phyloP scores from a whole-genome alignment of 805 yeast species.

The Yarrowia sp. region DNA sequence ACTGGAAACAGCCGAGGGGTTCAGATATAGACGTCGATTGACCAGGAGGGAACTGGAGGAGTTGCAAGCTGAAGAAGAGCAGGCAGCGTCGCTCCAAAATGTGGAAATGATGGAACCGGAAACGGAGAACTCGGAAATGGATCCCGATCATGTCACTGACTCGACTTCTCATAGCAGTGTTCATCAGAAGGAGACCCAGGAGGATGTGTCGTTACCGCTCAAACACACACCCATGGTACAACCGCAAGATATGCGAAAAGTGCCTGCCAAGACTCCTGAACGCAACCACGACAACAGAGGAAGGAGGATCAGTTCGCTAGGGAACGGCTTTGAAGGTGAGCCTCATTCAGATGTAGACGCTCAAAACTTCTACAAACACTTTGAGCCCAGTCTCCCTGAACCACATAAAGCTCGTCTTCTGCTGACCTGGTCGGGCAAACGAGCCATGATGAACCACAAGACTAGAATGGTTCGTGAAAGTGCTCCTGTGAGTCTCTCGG shows the following conservation, averaged over 20 bases:
- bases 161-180: slow-evolving; percentile 24
- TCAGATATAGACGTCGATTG: slow-evolving; percentile 7
- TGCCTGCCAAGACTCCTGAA: slow-evolving; percentile 23
- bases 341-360: slow-evolving; percentile 70
- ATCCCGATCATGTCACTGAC: slow-evolving; percentile 17
- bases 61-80: slow-evolving; percentile 15
- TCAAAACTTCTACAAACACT: slow-evolving; percentile 64
- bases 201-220: slow-evolving; percentile 15
- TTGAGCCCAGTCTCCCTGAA: slow-evolving; percentile 68
- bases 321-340: slow-evolving; percentile 65
- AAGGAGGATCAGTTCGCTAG: slow-evolving; percentile 73
- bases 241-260: slow-evolving; percentile 6
- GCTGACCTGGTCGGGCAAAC: slow-evolving; percentile 59
- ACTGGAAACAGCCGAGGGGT: slow-evolving; percentile 31
- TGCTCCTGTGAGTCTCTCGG: slow-evolving; percentile 45
- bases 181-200: neutral
- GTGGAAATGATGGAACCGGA: slow-evolving; percentile 27
- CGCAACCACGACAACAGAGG: slow-evolving; percentile 58
- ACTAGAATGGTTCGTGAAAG: slow-evolving; percentile 57
- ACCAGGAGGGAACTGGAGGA: slow-evolving; percentile 29
- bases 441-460: slow-evolving; percentile 45
- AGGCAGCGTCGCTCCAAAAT: neutral
- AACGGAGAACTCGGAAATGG: slow-evolving; percentile 27
- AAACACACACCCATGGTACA: slow-evolving; percentile 10
- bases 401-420: slow-evolving; percentile 77